Base-by-base conservation (phyloP, 108 stramenopile genomes). In the Nitzschia sp. region DNA sequence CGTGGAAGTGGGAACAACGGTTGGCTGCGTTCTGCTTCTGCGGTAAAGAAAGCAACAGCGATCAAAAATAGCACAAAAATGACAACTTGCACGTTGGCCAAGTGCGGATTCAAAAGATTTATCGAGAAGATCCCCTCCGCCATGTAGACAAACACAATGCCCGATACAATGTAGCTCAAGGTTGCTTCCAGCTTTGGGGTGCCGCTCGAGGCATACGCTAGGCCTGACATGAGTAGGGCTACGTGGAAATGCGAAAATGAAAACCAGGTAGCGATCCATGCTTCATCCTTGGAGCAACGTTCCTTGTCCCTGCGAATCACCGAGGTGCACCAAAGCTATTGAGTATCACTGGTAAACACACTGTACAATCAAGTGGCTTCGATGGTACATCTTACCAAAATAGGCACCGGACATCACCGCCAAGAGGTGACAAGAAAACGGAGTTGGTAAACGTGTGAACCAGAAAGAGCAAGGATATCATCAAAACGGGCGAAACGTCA, bases 181-280 rank as follows among this genome's bases (percentile, higher is more conserved):
- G 61, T 63, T 1, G 44, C 21, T 11, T 63, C 45, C 23, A 63
- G 25, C 27, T 45, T 45, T 15, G 61, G 26, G 21, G 23, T 28
- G 1, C 45, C 45, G 26, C 17, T n/a, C 15, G 61, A 23, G 26
- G 27, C 35, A 46, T 63, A 45, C 15, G 27, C 45, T 17, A 63
- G 1, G 36, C 31, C 61, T 46, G 61, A 1, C 45, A 46, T 1
- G 19, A 63, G 26, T 6, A 29, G 13, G 41, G 61, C 38, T 17
- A 63, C 61, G 32, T 63, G 61, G 32, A 45, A 45, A n/a, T 44
- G 41, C 22, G 61, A 45, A 46, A 45, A 63, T 36, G 41, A 44
- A 46, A 63, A 63, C 61, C 61, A 63, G 41, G 17, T 63, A 19
- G 41, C 45, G 15, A 63, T 63, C 61, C 61, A 63, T 8, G 41